Base-by-base conservation (phyloP, 768 basidiomycete species). In the Psilocybe cubensis region DNA sequence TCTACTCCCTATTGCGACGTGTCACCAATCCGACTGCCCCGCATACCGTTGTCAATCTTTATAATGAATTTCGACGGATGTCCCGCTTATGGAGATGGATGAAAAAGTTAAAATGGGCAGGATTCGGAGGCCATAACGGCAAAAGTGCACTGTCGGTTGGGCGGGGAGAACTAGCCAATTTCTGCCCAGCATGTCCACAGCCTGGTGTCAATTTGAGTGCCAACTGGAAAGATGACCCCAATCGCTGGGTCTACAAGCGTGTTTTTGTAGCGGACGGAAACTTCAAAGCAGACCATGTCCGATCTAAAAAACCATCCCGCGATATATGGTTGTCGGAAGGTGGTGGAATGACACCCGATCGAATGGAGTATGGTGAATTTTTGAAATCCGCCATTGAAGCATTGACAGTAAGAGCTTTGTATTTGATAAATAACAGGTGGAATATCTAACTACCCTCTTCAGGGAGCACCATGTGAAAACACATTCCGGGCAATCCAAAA, bases 121-220 rank as follows among this genome's bases (percentile, higher is more conserved):
- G 68, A 21, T 65, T 45, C 50, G 42, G 20, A 21, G 66, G 60
- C 1, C 62, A 57, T 21, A 48, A 41, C 1, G n/a, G 24, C 2
- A 18, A 8, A 3, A 35, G 51, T 6, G 31, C 51, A 3, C 9
- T 29, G 18, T 2, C 43, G 8, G 43, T 52, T 4, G 18, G 7
- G 4, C 33, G n/a, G 0, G 57, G 53, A 0, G 49, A 59, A n/a
- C 35, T 65, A 3, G 46, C 54, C 4, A 48, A 50, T 3, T 66
- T 70, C 27, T 73, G 70, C 38, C 54, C 66, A 0, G 60, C 66
- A 3, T 74, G 72, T 47, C 71, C 66, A 0, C 70, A 70, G 38
- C 66, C 66, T 0, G 62, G 58, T 0, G 49, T 67, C 17, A 74
- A 74, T 46, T 24, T 71, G 4, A 65, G 66, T 3, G 27, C 27